Evolutionary conservation across 176 grass and related monocot genomes (phyloP).

Genomic region (Calamus simplicifolius): DNA sequence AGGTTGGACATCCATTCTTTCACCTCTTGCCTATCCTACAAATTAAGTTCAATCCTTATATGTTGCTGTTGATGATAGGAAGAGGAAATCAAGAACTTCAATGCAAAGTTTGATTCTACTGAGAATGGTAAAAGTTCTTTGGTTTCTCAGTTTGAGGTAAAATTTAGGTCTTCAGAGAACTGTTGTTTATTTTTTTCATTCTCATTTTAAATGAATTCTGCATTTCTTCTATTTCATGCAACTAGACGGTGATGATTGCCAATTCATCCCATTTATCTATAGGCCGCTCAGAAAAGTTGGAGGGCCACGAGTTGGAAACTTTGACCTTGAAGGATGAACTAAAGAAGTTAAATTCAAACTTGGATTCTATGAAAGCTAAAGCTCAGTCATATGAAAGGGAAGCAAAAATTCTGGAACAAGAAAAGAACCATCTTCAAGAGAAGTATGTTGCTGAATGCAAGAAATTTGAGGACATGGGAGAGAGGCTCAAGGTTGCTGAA

Average conservation of each 20-base stretch:
- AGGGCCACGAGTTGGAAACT: conserved; percentile 41
- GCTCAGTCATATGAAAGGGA: conserved; percentile 48
- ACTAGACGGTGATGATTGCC: background rate
- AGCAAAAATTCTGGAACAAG: conserved; percentile 66
- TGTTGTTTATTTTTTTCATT: too few relatives aligned
- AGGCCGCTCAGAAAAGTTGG: conserved; percentile 47
- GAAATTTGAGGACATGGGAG: conserved; percentile 56
- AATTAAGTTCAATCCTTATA: background rate
- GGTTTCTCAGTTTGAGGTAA: conserved; percentile 44
- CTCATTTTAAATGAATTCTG: too few relatives aligned
- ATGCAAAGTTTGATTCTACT: conserved; percentile 38
- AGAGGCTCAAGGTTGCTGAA: conserved; percentile 46
- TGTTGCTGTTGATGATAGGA: conserved; percentile 32
- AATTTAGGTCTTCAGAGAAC: background rate
- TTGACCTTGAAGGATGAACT: conserved; percentile 58
- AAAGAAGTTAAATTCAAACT: conserved; percentile 43
- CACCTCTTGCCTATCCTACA: background rate
- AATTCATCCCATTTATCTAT: conserved; percentile 12
- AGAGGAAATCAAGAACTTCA: conserved; percentile 64
- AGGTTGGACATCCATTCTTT: conserved; percentile 48
- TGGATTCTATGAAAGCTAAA: conserved; percentile 44
- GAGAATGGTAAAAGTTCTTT: conserved; percentile 41
- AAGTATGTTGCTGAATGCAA: conserved; percentile 53
- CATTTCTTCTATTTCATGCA: too few relatives aligned
- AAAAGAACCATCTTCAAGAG: conserved; percentile 75